These are phyloP conservation scores for Phytophthora europaea DNA, from an alignment of 352 stramenopile genomes.

Conservation along the genomic window DNA sequence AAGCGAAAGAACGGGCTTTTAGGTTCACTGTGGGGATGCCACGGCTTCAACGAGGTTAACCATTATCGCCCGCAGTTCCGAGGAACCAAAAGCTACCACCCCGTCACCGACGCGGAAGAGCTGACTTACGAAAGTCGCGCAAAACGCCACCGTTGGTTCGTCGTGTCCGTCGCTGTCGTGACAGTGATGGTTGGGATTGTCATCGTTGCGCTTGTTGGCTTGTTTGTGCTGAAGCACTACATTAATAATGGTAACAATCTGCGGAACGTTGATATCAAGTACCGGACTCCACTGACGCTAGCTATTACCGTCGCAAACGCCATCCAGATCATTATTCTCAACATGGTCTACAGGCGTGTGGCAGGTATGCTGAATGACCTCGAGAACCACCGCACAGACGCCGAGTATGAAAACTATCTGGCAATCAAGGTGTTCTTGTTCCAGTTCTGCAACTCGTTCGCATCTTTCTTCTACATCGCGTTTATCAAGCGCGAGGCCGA, in stretches of 20 bases:
- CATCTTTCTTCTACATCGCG: constrained; percentile 96
- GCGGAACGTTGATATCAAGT: constrained; percentile 42
- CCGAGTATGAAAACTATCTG: constrained; percentile 91
- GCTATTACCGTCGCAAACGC: constrained; percentile 68
- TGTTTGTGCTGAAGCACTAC: constrained; percentile 76
- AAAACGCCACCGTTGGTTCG: constrained; percentile 62
- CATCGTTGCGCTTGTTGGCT: constrained; percentile 59
- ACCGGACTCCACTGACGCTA: constrained; percentile 47
- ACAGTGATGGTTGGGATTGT: constrained; percentile 77
- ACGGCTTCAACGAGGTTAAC: constrained; percentile 77
- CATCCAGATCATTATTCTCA: constrained; percentile 94
- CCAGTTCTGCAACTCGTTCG: constrained; percentile 97
- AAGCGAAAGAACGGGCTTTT: constrained; percentile 85
- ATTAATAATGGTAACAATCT: constrained; percentile 57
- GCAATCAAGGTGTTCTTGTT: constrained; percentile 99
- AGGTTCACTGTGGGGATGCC: constrained; percentile 83
- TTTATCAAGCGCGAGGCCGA: constrained; percentile 63
- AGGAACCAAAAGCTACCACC: constrained; percentile 74
- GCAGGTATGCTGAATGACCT: constrained; percentile 94
- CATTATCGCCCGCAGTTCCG: constrained; percentile 85
- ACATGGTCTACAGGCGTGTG: constrained; percentile 91
- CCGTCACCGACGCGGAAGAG: constrained; percentile 63
- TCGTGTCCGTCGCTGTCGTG: constrained; percentile 67
- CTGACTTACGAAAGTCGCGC: constrained; percentile 68
- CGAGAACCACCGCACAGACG: constrained; percentile 93